Evolutionary conservation across 129 eudicot species (phyloP).

Genomic region (Logfia minima): DNA sequence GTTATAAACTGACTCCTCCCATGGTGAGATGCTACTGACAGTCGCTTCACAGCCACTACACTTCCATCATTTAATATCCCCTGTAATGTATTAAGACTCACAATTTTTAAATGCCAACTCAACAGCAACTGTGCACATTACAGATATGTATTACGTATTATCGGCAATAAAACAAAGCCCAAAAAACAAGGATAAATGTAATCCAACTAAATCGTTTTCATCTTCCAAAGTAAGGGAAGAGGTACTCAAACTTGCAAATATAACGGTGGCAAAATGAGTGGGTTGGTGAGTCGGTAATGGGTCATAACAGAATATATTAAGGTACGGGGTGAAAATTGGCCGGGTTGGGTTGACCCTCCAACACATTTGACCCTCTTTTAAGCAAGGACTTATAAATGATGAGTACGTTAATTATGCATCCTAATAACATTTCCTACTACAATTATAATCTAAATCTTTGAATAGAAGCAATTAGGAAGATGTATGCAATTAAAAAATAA

Average conservation of each 20-base stretch:
- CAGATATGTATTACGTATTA: not conserved
- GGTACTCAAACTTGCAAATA: not conserved
- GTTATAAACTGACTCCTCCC: conserved; percentile 63
- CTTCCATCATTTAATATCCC: conserved; percentile 65
- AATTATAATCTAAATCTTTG: not conserved
- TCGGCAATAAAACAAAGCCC: not conserved
- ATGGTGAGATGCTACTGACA: conserved; percentile 57
- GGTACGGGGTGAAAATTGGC: not conserved
- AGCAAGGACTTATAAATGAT: not conserved
- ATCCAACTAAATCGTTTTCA: not conserved
- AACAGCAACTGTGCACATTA: not conserved
- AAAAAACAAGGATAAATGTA: not conserved
- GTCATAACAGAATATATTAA: not conserved
- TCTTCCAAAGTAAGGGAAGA: not conserved
- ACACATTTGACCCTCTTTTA: not conserved
- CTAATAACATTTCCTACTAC: not conserved
- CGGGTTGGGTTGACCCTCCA: not conserved
- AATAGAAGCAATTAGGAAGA: not conserved
- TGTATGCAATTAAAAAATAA: not conserved
- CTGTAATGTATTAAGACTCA: conserved; percentile 23
- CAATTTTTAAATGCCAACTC: not conserved
- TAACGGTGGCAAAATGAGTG: not conserved
- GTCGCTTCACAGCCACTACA: conserved; percentile 60
- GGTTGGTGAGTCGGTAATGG: not conserved
- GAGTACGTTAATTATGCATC: not conserved